Base-by-base conservation (phyloP, 2,329 filamentous ascomycete genomes). In the Plenodomus biglobosus region DNA sequence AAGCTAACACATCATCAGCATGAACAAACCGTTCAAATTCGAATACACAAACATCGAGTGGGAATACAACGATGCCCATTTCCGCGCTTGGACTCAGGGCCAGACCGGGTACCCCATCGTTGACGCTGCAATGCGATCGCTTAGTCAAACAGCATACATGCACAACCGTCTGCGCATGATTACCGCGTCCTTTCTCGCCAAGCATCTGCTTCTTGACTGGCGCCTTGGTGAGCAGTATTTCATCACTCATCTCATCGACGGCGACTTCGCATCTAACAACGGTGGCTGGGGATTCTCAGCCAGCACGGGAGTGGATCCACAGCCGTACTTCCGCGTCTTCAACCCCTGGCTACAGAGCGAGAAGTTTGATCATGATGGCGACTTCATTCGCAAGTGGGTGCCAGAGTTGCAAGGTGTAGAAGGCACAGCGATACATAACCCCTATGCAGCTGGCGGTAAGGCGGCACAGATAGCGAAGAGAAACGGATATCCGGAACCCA, bases 301-400 rank as follows among this genome's bases (percentile, higher is more conserved):
- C 3, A 83, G 79, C 16, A 85, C 85, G 0, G 87, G 89, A 1
- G 88, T 91, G 6, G 90, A 95, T 69, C 88, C 90, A 1, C 88
- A 95, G 71, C 90, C 91, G 0, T 96, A 95, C 67, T 96, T 96
- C 55, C 81, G 90, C 6, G 88, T 96, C 42, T 96, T 96, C 73
- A 96, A 95, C 62, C 91, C 91, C 0, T 68, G 90, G 38, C 73
- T 89, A 16, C 91, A 96, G 75, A 90, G 87, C 59, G 88, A 94
- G 77, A 92, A 87, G 71, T 95, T 95, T 60, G 91, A 96, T 65
- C 76, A 80, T 0, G 77, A 86, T 0, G 92, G 90, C 0, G 82
- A 84, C 15, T 96, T 92, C 67, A 95, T 96, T 46, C 80, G 87
- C 32, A 83, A 83, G 50, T 96, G 90, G 90, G 78, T 96, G 8